A percentile compares a stretch with the other conserved stretches of the same genome.
phyloP scores from a whole-genome alignment of 352 stramenopile genomes.

The Globisporangium orthogonon region DNA sequence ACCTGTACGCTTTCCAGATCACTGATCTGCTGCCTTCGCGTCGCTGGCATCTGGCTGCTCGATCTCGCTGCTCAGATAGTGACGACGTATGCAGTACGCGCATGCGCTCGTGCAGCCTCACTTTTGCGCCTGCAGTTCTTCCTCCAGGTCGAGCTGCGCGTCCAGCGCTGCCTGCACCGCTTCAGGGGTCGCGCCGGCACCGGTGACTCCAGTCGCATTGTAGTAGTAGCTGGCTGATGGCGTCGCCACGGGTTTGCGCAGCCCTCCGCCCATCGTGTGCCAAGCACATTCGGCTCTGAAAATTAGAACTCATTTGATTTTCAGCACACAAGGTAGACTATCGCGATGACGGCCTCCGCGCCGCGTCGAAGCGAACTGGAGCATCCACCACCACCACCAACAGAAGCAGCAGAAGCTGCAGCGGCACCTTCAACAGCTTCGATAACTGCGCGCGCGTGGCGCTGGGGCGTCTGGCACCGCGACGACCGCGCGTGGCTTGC shows the following conservation, averaged over 20 bases:
- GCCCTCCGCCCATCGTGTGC: slow-evolving; percentile 31
- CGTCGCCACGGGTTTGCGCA: slow-evolving; percentile 27
- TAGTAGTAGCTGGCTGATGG: slow-evolving; percentile 7
- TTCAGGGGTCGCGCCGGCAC: slow-evolving; percentile 3
- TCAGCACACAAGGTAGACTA: neutral
- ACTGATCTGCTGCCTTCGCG: too few species aligned
- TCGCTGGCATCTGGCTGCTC: neutral
- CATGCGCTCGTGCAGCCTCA: slow-evolving; percentile 6
- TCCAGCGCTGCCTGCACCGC: slow-evolving; percentile 15
- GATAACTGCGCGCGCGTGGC: slow-evolving; percentile 10
- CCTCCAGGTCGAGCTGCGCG: slow-evolving; percentile 44
- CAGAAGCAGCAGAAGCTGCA: neutral
- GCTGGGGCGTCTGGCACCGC: slow-evolving; percentile 30
- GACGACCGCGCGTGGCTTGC: slow-evolving; percentile 20
- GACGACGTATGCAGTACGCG: neutral
- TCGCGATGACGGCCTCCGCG: too few species aligned
- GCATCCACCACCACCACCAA: neutral
- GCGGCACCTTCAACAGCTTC: too few species aligned
- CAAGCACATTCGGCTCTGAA: neutral
- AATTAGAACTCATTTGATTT: neutral
- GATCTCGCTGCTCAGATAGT: neutral
- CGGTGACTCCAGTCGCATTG: slow-evolving; percentile 10
- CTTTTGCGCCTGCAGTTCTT: slow-evolving; percentile 55
- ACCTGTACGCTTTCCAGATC: too few species aligned
- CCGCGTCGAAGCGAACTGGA: neutral